Percentiles rank a stretch among this genome's conserved stretches.
These are phyloP conservation scores for Clonostachys rosea DNA, from an alignment of 2,329 filamentous ascomycete species.

Conservation along the genomic window DNA sequence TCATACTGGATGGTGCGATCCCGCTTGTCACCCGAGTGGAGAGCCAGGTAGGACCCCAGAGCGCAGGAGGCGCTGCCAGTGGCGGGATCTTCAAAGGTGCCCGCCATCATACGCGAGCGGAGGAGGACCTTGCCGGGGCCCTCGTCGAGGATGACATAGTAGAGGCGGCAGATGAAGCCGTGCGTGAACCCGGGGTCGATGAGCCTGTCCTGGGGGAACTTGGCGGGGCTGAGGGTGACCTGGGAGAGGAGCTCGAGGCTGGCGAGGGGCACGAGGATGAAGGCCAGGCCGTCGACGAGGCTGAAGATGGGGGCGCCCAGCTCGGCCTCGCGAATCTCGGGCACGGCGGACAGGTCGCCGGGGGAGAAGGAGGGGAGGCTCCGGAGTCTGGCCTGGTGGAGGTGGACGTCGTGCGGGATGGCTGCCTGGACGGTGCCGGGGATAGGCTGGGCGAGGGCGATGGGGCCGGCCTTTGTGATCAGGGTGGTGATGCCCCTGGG, in stretches of 20 bases:
- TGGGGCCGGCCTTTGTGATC: conserved; percentile 52
- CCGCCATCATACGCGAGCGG: conserved; percentile 56
- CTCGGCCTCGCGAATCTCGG: conserved; percentile 25
- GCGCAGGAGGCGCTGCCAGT: conserved; percentile 60
- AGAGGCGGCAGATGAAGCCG: conserved; percentile 52
- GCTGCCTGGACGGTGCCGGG: conserved; percentile 49
- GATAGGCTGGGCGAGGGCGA: conserved; percentile 31
- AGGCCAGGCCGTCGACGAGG: conserved; percentile 72
- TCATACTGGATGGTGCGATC: conserved; percentile 33
- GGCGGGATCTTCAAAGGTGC: conserved; percentile 50
- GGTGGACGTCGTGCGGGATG: conserved; percentile 64
- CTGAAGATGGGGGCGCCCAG: conserved; percentile 45
- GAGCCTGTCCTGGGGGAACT: conserved; percentile 25
- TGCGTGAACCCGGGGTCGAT: conserved; percentile 50
- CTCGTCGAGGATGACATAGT: conserved; percentile 43
- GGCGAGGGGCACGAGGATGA: conserved; percentile 59
- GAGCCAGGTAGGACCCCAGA: conserved; percentile 47
- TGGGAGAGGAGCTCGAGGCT: conserved; percentile 52
- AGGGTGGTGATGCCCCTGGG: conserved; percentile 32
- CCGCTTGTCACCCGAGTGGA: conserved; percentile 23
- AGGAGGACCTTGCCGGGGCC: conserved; percentile 26
- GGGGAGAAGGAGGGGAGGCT: conserved; percentile 13
- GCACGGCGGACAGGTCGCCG: conserved; percentile 17
- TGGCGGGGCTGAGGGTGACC: conserved; percentile 22
- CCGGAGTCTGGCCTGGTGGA: conserved; percentile 43